phyloP scores from a whole-genome alignment of 2,329 filamentous ascomycete species.

The Parascedosporium putredinis region DNA sequence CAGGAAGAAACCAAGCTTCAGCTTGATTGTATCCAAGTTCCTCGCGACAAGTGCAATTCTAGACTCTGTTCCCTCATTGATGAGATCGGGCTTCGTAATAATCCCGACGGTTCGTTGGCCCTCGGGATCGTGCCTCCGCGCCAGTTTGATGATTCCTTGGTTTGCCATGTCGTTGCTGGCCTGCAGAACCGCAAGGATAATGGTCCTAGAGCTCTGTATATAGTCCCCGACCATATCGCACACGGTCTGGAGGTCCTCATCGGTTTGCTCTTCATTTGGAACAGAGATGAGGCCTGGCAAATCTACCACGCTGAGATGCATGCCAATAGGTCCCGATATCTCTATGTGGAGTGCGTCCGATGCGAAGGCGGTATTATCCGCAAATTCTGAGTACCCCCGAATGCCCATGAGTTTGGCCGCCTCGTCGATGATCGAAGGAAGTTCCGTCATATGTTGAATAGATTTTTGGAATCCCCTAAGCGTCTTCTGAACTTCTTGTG shows the following conservation, averaged over 20 bases:
- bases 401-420: slow-evolving; percentile 14
- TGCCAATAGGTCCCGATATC: slow-evolving; percentile 14
- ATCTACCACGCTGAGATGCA: slow-evolving; percentile 34
- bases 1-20: slow-evolving; percentile 26
- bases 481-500: not conserved
- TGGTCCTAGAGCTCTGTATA: slow-evolving; percentile 27
- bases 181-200: slow-evolving; percentile 32
- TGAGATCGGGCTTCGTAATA: slow-evolving; percentile 31
- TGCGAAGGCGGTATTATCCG: slow-evolving; percentile 13
- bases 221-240: slow-evolving; percentile 26
- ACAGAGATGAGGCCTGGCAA: slow-evolving; percentile 32
- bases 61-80: slow-evolving; percentile 15
- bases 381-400: slow-evolving; percentile 8
- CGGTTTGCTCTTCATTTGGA: slow-evolving; percentile 21
- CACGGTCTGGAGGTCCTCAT: slow-evolving; percentile 23
- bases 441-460: slow-evolving; percentile 14
- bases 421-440: slow-evolving; percentile 15
- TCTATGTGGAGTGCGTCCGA: slow-evolving; percentile 17
- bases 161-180: slow-evolving; percentile 27
- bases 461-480: slow-evolving; percentile 11
- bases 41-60: slow-evolving; percentile 18
- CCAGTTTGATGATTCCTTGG: slow-evolving; percentile 23
- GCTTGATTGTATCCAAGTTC: slow-evolving; percentile 27
- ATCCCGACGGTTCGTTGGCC: slow-evolving; percentile 28
- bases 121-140: slow-evolving; percentile 20